Conservation (phyloP, 2,329 filamentous ascomycete species). For the Ophiosphaerella herpotricha region DNA sequence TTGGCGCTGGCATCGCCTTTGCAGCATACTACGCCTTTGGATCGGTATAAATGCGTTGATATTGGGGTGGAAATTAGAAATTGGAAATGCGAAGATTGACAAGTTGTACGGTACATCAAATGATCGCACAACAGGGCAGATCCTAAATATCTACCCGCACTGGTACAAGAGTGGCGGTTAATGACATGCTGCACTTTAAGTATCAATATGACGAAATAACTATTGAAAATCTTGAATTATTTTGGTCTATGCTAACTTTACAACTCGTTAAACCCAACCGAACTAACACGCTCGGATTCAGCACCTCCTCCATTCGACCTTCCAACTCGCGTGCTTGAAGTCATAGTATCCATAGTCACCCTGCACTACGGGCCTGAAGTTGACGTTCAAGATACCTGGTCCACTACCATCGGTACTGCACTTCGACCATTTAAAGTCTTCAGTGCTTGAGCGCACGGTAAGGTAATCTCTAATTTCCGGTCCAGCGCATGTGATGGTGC, state of each 20-base stretch:
- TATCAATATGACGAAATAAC: background rate
- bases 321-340: slow-evolving; percentile 35
- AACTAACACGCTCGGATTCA: slow-evolving; percentile 1
- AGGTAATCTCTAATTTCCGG: slow-evolving; percentile 33
- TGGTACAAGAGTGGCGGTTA: no score
- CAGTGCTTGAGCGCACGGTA: slow-evolving; percentile 27
- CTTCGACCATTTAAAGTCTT: slow-evolving; percentile 34
- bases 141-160: no score
- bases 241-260: slow-evolving; percentile 1
- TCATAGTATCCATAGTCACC: slow-evolving; percentile 33
- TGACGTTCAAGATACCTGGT: slow-evolving; percentile 39
- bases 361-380: slow-evolving; percentile 33
- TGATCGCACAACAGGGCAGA: no score
- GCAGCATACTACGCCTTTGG: background rate
- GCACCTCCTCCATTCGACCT: slow-evolving; percentile 35
- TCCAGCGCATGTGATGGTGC: slow-evolving; percentile 26
- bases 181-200: background rate
- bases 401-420: slow-evolving; percentile 33
- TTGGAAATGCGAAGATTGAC: no score
- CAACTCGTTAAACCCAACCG: background rate
- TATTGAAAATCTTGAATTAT: background rate
- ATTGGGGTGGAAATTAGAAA: background rate
- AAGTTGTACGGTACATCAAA: no score
- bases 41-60: background rate
- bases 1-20: background rate